Evolutionary conservation across 805 yeast genomes (phyloP), one percentile per base, ranked within the genome.

Genomic region (Cyberlindnera samutprakarnensis): DNA sequence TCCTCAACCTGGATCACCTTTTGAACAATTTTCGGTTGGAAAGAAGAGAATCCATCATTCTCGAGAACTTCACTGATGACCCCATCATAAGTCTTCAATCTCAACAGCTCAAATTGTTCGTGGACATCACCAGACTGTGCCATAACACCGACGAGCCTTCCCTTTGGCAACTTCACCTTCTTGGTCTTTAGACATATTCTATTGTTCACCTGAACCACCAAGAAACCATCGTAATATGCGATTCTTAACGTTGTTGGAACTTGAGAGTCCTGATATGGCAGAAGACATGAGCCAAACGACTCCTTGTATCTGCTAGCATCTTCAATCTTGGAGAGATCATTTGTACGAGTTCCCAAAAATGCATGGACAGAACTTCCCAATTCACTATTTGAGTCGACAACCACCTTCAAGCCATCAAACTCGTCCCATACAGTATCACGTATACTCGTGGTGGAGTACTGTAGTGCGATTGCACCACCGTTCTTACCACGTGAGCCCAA

Each of bases 121-220:
- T 70, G 61, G 1, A 47, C 49, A 25, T 57, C 51, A 5, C 59
- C 64, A 19, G 72, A 57, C 14, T 47, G 47, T 2, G 78, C 82
- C 21, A 78, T 59, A 5, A 72, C 56, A 36, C 86, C 86, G 28
- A 80, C 36, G 10, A 19, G 10, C 10, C 10, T 19, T 21, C 58
- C 43, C 6, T 52, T 39, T 20, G 72, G 72, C 14, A 81, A 49
- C 22, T 55, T 49, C 23, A 81, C 59, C 33, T 70, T 54, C 36
- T 72, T 68, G 0, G 87, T 76, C 53, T 75, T 75, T 54, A 81
- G 72, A 48, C 87, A 76, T 35, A 82, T 62, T 43, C 69, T 73
- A 52, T 82, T 82, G 54, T 82, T 85, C 30, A 79, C 59, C 39
- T 82, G 85, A n/a, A 81, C 66, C 42, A 78, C 77, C 41, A 78